A percentile compares a stretch with the other conserved stretches of the same genome.
These are phyloP conservation scores for Brassica hybrid DNA, from an alignment of 441 rosid species.

Conservation along the genomic window DNA sequence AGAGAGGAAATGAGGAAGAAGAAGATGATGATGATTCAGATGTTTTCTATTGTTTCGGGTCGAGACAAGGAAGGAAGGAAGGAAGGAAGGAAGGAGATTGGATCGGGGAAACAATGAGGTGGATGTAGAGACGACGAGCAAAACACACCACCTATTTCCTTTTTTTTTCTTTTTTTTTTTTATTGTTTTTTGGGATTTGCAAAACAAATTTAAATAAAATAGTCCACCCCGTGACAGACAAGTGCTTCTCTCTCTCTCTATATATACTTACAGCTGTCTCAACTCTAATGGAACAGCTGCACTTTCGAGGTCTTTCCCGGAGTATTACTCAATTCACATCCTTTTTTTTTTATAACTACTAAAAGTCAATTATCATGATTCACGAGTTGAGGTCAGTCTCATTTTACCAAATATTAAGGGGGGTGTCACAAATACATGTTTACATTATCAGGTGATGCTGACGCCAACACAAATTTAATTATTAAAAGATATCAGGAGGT, in stretches of 20 bases:
- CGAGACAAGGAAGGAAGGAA: constrained; percentile 4
- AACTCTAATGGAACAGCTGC: constrained; percentile 28
- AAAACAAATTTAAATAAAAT: not conserved
- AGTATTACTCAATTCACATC: not conserved
- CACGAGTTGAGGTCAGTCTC: not conserved
- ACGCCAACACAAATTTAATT: not conserved
- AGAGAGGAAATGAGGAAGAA: not conserved
- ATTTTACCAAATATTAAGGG: not conserved
- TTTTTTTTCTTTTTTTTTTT: not conserved
- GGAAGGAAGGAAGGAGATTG: constrained; percentile 35
- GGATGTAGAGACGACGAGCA: not conserved
- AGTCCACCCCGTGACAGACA: constrained; percentile 26
- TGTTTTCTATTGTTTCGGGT: constrained; percentile 28
- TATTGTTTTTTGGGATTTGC: not conserved
- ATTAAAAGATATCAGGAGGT: not conserved
- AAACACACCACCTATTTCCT: constrained; percentile 17
- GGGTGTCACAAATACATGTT: not conserved
- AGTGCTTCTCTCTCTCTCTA: constrained; percentile 1
- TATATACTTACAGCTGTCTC: constrained; percentile 33
- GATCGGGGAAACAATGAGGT: constrained; percentile 34
- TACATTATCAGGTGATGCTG: not conserved
- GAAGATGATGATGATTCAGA: constrained; percentile 22
- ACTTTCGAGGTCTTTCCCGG: constrained; percentile 3
- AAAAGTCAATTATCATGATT: not conserved
- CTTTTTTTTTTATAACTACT: not conserved